phyloP scores from a whole-genome alignment of 1,139 yeast species.

The Pichia sp. region DNA sequence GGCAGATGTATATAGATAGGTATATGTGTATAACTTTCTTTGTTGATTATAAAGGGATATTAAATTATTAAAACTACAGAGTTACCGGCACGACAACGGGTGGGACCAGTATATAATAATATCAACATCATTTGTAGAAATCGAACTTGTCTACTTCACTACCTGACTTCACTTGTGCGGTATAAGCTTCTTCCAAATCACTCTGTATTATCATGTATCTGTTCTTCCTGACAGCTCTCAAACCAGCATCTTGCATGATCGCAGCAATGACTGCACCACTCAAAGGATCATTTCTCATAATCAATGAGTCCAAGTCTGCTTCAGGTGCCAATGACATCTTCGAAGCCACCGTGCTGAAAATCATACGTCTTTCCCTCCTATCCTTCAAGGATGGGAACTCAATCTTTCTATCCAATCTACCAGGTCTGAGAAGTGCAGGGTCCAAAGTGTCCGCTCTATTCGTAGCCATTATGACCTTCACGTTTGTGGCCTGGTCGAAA shows the following conservation, averaged over 20 bases:
- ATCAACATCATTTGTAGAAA: conserved; percentile 69
- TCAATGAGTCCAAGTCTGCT: conserved; percentile 90
- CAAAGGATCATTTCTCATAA: conserved; percentile 91
- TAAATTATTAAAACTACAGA: background rate
- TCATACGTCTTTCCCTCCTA: conserved; percentile 94
- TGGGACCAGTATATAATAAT: background rate
- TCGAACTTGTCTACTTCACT: conserved; percentile 96
- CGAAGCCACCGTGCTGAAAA: conserved; percentile 93
- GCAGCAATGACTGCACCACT: conserved; percentile 99
- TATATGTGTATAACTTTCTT: background rate
- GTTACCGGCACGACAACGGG: background rate
- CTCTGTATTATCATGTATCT: conserved; percentile 93
- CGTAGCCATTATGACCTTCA: conserved; percentile 98
- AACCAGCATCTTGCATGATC: conserved; percentile 99
- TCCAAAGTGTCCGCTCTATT: conserved; percentile 97
- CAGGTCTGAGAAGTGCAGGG: conserved; percentile 96
- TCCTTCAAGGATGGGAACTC: conserved; percentile 95
- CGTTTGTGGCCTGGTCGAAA: conserved; percentile 91
- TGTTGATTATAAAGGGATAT: background rate
- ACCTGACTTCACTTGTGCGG: conserved; percentile 92
- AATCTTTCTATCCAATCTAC: conserved; percentile 96
- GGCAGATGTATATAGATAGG: background rate
- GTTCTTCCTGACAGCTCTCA: conserved; percentile 96
- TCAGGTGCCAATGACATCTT: conserved; percentile 98
- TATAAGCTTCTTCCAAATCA: conserved; percentile 96